Conservation (phyloP, 2,329 filamentous ascomycete genomes). For the Purpureocillium lavendulum region DNA sequence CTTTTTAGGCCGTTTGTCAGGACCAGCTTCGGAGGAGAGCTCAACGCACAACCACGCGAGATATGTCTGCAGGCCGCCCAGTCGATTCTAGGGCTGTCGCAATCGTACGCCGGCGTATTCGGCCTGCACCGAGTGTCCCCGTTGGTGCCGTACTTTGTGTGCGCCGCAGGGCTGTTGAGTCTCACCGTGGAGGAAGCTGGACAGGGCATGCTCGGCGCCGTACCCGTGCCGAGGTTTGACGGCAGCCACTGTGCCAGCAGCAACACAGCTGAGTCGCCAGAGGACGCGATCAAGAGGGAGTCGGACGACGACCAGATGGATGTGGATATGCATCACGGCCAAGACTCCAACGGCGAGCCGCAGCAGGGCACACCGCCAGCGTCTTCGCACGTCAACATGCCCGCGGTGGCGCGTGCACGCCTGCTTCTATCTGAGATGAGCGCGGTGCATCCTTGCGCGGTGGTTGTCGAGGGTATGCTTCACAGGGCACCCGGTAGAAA, state of each 20-base stretch:
- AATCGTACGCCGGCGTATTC: slow-evolving; percentile 12
- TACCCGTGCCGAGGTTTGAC: neutral
- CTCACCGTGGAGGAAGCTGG: slow-evolving; percentile 1
- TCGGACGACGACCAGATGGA: too few relatives aligned
- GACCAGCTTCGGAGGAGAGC: neutral
- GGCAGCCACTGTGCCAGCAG: too few relatives aligned
- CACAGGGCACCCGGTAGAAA: neutral
- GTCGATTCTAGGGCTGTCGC: slow-evolving; percentile 6
- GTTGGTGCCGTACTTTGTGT: slow-evolving; percentile 9
- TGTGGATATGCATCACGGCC: neutral
- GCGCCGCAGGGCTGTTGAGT: slow-evolving; percentile 6
- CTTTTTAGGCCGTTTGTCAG: slow-evolving; percentile 7
- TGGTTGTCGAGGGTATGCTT: neutral
- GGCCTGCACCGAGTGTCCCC: slow-evolving; percentile 9
- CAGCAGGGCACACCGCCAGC: too few relatives aligned
- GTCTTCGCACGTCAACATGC: neutral
- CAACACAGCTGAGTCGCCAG: neutral
- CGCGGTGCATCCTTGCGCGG: neutral
- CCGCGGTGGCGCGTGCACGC: slow-evolving; percentile 3
- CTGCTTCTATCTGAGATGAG: slow-evolving; percentile 5
- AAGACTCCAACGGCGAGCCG: too few relatives aligned
- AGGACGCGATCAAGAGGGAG: too few relatives aligned
- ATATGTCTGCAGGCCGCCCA: slow-evolving; percentile 7
- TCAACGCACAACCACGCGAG: slow-evolving; percentile 3
- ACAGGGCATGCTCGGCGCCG: neutral